These are phyloP conservation scores for Xylaria sp. DNA, from an alignment of 495 filamentous ascomycete species.

Conservation along the genomic window DNA sequence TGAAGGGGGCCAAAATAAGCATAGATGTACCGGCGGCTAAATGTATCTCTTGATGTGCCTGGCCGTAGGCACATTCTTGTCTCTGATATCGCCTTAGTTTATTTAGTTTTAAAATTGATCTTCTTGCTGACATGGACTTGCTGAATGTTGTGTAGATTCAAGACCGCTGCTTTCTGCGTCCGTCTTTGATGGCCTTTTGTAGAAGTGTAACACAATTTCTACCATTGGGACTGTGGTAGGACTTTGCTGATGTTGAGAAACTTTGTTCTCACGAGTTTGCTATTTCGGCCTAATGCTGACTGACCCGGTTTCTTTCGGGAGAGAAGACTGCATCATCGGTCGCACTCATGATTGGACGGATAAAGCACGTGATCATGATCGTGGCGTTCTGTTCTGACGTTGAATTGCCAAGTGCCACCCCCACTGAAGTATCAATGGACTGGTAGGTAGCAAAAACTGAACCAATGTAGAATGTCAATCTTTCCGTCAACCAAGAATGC, in stretches of 20 bases:
- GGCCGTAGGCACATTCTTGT: background rate
- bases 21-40: background rate
- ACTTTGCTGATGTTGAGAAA: no score
- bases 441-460: no score
- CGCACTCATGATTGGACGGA: background rate
- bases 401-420: background rate
- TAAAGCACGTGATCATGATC: background rate
- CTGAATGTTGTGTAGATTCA: background rate
- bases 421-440: background rate
- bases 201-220: no score
- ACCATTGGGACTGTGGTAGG: no score
- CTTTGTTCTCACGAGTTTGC: no score
- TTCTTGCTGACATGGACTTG: background rate
- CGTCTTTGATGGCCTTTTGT: no score
- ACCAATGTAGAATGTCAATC: no score
- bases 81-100: background rate
- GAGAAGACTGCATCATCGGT: no score
- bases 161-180: no score
- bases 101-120: background rate
- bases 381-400: background rate
- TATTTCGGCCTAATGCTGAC: no score
- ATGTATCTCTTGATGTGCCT: background rate
- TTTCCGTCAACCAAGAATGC: background rate
- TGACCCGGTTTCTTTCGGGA: no score
- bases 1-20: background rate